Conservation (phyloP, 192 early-diverging fungal species). For the Fimicolochytrium jonesii region DNA sequence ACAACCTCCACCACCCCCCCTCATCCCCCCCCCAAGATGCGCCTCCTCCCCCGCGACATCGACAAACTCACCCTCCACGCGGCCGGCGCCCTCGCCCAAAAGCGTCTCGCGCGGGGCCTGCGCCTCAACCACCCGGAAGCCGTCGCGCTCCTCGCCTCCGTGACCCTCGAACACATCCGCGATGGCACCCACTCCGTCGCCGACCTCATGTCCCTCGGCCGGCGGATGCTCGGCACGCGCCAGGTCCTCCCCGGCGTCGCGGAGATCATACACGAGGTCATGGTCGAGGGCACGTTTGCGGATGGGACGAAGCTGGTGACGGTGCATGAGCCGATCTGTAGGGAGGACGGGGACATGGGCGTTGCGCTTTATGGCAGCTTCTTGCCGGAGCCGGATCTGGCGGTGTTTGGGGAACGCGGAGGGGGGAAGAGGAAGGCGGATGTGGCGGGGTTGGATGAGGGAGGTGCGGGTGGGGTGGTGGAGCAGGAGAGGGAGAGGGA, state of each 20-base stretch:
- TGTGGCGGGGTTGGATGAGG: no score
- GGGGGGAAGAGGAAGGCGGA: no score
- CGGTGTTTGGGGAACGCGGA: background rate
- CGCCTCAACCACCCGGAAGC: conserved; percentile 84
- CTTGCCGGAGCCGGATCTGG: conserved; percentile 62
- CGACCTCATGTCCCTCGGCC: conserved; percentile 82
- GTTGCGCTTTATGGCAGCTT: conserved; percentile 88
- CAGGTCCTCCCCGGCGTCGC: conserved; percentile 75
- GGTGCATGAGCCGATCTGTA: conserved; percentile 85
- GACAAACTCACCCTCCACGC: conserved; percentile 92
- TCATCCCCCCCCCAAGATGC: conserved; percentile 23
- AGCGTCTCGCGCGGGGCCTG: conserved; percentile 82
- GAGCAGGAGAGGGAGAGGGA: no score
- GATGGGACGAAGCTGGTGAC: conserved; percentile 95
- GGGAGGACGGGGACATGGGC: conserved; percentile 73
- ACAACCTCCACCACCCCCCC: background rate
- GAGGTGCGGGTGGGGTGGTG: no score
- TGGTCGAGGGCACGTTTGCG: conserved; percentile 87
- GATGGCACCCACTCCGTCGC: conserved; percentile 85
- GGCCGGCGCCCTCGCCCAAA: conserved; percentile 85
- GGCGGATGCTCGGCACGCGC: conserved; percentile 78
- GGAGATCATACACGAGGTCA: conserved; percentile 72
- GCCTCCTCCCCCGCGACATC: conserved; percentile 81
- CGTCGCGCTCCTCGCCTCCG: conserved; percentile 82
- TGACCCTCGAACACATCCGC: conserved; percentile 82